Evolutionary conservation across 192 early-diverging fungal genomes (phyloP).

Genomic region (Backusella mclennaniae): DNA sequence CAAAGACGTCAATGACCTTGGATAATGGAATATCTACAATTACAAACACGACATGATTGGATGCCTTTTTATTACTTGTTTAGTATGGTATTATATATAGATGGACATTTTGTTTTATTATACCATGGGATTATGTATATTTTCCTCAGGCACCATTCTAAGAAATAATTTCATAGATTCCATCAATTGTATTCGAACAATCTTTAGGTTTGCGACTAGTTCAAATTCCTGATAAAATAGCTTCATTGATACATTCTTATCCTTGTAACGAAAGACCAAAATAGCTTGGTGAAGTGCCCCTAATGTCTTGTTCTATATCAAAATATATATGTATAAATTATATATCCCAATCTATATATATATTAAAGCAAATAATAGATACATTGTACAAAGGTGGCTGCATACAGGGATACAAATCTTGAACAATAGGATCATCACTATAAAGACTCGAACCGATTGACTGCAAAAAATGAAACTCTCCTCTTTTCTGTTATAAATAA

Average conservation of each 20-base stretch:
- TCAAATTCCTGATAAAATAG: not conserved
- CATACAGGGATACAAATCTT: not conserved
- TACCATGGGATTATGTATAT: not conserved
- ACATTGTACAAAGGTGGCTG: not conserved
- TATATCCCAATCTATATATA: not conserved
- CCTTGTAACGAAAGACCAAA: not conserved
- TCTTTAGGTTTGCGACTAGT: not conserved
- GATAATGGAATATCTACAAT: not conserved
- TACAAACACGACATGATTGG: not conserved
- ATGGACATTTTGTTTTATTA: too few relatives aligned
- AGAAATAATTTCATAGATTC: not conserved
- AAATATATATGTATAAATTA: not conserved
- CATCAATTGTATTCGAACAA: not conserved
- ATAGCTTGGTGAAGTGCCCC: not conserved
- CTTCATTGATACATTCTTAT: not conserved
- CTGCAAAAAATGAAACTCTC: not conserved
- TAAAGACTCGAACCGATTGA: not conserved
- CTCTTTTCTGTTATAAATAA: not conserved
- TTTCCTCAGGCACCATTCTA: not conserved
- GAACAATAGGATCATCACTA: not conserved
- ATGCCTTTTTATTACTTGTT: not conserved
- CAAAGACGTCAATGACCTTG: not conserved
- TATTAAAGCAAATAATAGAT: not conserved
- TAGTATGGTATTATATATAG: too few relatives aligned
- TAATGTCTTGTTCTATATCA: not conserved